Conservation (phyloP, 129 eudicot species). For the Flaveria brownii region DNA sequence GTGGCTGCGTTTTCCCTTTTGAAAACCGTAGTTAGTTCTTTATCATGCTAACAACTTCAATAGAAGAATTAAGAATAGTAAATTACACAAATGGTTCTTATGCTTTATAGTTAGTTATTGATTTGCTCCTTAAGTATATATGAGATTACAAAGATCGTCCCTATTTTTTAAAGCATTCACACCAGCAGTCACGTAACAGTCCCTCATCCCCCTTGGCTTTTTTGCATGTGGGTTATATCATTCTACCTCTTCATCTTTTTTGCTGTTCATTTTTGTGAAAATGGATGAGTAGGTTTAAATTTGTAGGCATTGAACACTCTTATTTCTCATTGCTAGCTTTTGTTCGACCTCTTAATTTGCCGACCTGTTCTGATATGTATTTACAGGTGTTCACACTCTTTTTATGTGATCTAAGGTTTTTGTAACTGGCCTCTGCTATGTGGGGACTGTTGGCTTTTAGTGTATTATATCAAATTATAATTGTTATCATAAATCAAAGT, state of each 20-base stretch:
- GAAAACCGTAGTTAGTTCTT: conserved; percentile 3
- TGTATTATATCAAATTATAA: too few relatives aligned
- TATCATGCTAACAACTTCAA: not conserved
- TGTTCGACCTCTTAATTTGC: not conserved
- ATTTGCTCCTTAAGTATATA: not conserved
- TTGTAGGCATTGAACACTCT: not conserved
- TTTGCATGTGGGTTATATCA: not conserved
- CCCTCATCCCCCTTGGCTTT: not conserved
- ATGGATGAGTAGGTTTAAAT: not conserved
- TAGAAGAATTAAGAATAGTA: not conserved
- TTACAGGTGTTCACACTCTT: not conserved
- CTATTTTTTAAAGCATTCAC: not conserved
- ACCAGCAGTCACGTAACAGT: not conserved
- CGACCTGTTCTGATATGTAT: not conserved
- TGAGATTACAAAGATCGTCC: not conserved
- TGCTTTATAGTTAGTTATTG: not conserved
- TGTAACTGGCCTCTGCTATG: not conserved
- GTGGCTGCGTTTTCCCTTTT: not conserved
- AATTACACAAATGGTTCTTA: not conserved
- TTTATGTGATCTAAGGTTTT: not conserved
- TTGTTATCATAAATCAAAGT: too few relatives aligned
- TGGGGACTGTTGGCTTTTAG: not conserved
- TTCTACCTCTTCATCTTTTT: not conserved
- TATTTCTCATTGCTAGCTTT: not conserved
- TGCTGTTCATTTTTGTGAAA: not conserved